A percentile compares a stretch with the other conserved stretches of the same genome.
Conservation (phyloP, 106 monocot genomes). For the Xerophyta viscosa region DNA sequence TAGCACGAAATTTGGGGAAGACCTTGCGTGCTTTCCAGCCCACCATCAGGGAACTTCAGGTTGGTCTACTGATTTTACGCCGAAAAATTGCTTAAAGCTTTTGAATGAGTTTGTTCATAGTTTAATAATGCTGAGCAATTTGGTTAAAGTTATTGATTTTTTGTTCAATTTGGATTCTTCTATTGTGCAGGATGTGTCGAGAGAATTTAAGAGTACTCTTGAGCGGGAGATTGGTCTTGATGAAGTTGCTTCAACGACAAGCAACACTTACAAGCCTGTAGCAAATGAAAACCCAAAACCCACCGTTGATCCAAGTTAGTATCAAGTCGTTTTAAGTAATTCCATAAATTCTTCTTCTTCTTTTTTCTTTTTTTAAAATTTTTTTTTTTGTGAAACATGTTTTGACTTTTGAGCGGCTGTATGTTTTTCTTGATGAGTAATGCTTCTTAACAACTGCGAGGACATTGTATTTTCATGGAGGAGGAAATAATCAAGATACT, state of each 20-base stretch:
- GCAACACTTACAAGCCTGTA: conserved; percentile 23
- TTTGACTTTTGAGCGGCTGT: too few species aligned
- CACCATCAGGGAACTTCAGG: conserved; percentile 96
- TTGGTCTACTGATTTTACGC: conserved; percentile 6
- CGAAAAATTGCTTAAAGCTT: neutral
- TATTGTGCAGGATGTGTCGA: conserved; percentile 81
- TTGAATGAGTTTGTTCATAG: neutral
- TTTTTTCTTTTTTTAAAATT: too few species aligned
- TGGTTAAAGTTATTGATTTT: neutral
- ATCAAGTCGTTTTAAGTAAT: neutral
- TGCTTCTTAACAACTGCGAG: too few species aligned
- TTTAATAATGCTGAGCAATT: neutral
- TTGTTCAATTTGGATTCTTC: neutral
- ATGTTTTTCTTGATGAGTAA: neutral
- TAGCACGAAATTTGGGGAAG: conserved; percentile 88
- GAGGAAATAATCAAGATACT: neutral
- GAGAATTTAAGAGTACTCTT: conserved; percentile 94
- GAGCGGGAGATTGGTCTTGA: conserved; percentile 94
- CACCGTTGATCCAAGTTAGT: conserved; percentile 52
- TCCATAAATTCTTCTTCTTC: too few species aligned
- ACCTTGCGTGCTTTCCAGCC: conserved; percentile 93
- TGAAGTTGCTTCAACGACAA: conserved; percentile 47
- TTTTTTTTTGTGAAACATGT: too few species aligned
- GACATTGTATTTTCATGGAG: neutral
- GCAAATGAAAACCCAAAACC: conserved; percentile 27